Evolutionary conservation across 2,329 filamentous ascomycete species (phyloP).

Genomic region (Xylaria sp.): DNA sequence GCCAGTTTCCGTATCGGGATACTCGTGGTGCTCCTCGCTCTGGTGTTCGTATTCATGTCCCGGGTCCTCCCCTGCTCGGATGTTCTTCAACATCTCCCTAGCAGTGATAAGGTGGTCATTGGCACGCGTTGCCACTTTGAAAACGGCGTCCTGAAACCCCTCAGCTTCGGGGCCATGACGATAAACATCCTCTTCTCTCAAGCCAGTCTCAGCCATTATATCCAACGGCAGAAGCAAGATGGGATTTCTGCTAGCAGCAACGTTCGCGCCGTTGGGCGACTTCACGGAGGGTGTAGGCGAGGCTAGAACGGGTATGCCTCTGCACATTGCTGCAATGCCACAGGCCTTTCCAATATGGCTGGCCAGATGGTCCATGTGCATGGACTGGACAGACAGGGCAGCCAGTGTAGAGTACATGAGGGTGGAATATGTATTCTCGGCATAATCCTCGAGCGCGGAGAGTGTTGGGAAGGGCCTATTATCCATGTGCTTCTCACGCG

Average conservation of each 20-base stretch:
- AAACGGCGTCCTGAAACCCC: slow-evolving; percentile 89
- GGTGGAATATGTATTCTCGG: slow-evolving; percentile 94
- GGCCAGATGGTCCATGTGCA: slow-evolving; percentile 91
- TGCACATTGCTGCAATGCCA: slow-evolving; percentile 86
- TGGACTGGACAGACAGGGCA: slow-evolving; percentile 79
- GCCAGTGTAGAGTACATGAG: slow-evolving; percentile 89
- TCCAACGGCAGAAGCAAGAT: slow-evolving; percentile 85
- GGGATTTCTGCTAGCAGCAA: slow-evolving; percentile 55
- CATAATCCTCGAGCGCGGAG: slow-evolving; percentile 82
- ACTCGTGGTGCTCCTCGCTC: slow-evolving; percentile 75
- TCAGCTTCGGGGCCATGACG: slow-evolving; percentile 80
- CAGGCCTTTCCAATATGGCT: slow-evolving; percentile 95
- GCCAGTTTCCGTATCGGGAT: slow-evolving; percentile 52
- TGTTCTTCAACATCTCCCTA: slow-evolving; percentile 86
- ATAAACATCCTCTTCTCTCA: slow-evolving; percentile 91
- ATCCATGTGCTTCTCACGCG: slow-evolving; percentile 83
- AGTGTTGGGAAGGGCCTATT: slow-evolving; percentile 84
- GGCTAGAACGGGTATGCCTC: slow-evolving; percentile 88
- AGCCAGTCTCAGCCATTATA: slow-evolving; percentile 82
- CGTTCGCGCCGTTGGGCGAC: slow-evolving; percentile 54
- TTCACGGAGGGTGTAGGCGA: slow-evolving; percentile 70
- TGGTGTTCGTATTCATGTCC: slow-evolving; percentile 92
- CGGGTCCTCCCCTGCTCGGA: slow-evolving; percentile 77
- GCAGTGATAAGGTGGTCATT: slow-evolving; percentile 97
- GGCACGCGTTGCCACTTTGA: slow-evolving; percentile 89